Percentiles rank a stretch among this genome's conserved stretches.
Evolutionary conservation across 345 rosid species (phyloP).

Genomic region (Erucastrum elatum): DNA sequence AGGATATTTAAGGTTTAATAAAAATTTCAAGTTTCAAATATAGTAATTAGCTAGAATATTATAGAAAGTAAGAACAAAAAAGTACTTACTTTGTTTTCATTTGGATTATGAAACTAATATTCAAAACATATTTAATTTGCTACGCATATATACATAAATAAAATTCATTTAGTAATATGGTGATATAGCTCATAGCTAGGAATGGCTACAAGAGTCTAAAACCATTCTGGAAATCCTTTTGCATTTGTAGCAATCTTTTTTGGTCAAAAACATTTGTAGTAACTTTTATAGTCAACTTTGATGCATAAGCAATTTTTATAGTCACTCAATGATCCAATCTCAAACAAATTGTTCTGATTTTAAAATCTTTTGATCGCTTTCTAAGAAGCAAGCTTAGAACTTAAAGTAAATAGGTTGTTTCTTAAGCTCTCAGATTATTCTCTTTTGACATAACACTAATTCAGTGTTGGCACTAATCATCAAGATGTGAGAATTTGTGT

Average conservation of each 20-base stretch:
- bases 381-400: background rate
- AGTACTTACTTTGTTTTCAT: no score
- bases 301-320: background rate
- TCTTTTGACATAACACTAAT: background rate
- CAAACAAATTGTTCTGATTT: background rate
- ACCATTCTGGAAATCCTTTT: background rate
- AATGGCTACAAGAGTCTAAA: background rate
- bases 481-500: background rate
- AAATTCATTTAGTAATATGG: background rate
- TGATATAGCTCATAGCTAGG: background rate
- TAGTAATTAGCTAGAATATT: no score
- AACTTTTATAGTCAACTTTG: background rate
- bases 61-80: no score
- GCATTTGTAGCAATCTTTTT: background rate
- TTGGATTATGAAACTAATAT: no score
- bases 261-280: no score
- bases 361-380: background rate
- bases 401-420: no score
- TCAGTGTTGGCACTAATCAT: background rate
- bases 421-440: background rate
- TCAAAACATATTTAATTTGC: background rate
- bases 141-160: background rate
- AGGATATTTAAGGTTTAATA: no score
- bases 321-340: background rate
- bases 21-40: no score